Percentiles rank a stretch among this genome's conserved stretches.
Evolutionary conservation across 169 alveolate species (phyloP).

Genomic region (Babesia bigemina): DNA sequence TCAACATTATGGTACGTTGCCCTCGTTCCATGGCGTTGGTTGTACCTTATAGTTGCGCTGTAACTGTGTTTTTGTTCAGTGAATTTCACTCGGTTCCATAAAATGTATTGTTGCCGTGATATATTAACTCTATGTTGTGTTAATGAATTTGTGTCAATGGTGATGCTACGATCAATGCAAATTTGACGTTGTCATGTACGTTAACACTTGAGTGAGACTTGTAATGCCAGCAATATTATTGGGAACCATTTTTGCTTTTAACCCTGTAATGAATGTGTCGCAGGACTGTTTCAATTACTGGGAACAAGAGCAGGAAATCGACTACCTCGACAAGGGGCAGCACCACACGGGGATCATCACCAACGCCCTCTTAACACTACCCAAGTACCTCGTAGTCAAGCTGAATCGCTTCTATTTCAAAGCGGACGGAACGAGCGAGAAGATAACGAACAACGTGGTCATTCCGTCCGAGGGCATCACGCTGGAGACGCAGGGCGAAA

Average conservation of each 20-base stretch:
- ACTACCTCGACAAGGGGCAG: constrained; percentile 27
- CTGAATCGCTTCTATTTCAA: constrained; percentile 70
- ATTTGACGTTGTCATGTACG: too few species aligned
- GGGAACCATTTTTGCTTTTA: too few species aligned
- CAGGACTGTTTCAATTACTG: constrained; percentile 47
- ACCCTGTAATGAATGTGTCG: not conserved
- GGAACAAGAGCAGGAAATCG: constrained; percentile 44
- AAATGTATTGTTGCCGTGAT: too few species aligned
- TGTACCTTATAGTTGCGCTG: too few species aligned
- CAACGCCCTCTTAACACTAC: constrained; percentile 42
- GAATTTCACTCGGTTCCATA: too few species aligned
- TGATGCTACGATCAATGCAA: too few species aligned
- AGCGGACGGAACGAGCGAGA: constrained; percentile 71
- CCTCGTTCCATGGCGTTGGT: too few species aligned
- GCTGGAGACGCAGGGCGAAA: constrained; percentile 66
- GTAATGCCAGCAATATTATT: too few species aligned
- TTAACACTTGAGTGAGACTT: too few species aligned
- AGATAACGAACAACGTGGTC: constrained; percentile 53
- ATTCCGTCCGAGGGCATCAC: constrained; percentile 68
- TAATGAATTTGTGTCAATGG: too few species aligned
- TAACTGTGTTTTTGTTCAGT: too few species aligned
- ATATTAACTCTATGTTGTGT: too few species aligned
- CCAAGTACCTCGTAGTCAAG: constrained; percentile 65
- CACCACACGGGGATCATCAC: constrained; percentile 34
- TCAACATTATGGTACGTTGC: not conserved